Percentiles rank a stretch among this genome's conserved stretches.
These are phyloP conservation scores for Gossypium davidsonii DNA, from an alignment of 441 rosid species.

Conservation along the genomic window DNA sequence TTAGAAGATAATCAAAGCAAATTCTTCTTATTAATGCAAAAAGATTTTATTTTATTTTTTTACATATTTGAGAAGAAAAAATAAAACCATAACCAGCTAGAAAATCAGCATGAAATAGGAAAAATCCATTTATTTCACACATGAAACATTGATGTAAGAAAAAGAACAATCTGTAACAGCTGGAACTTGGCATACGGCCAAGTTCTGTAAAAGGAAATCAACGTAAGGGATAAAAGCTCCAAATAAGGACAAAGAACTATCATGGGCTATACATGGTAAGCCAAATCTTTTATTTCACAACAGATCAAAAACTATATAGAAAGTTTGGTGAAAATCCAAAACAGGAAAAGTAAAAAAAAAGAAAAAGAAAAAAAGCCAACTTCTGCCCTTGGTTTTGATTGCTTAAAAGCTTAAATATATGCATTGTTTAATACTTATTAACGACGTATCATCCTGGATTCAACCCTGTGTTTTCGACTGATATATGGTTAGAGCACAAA, in stretches of 20 bases:
- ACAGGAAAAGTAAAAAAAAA: neutral
- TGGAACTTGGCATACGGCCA: neutral
- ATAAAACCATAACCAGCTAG: neutral
- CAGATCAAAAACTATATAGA: neutral
- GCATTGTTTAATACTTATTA: neutral
- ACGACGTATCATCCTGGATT: slow-evolving; percentile 10
- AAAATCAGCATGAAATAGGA: neutral
- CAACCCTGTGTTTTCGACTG: neutral
- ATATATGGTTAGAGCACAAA: slow-evolving; percentile 12
- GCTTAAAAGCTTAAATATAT: neutral
- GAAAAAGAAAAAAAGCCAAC: neutral
- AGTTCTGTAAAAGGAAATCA: neutral
- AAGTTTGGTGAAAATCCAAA: slow-evolving; percentile 13
- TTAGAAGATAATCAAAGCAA: neutral
- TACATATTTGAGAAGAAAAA: neutral
- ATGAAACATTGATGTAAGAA: neutral
- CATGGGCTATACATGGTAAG: neutral
- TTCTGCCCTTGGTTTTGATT: slow-evolving; percentile 4
- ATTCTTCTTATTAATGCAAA: neutral
- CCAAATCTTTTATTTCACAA: neutral
- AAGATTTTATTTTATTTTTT: neutral
- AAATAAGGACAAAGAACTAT: neutral
- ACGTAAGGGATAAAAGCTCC: neutral
- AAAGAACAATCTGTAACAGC: slow-evolving; percentile 5
- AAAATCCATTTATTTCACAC: neutral